Percentiles rank a stretch among this genome's conserved stretches.
Evolutionary conservation across 306 rosid genomes (phyloP).

Genomic region (Ammopiptanthus mongolicus): DNA sequence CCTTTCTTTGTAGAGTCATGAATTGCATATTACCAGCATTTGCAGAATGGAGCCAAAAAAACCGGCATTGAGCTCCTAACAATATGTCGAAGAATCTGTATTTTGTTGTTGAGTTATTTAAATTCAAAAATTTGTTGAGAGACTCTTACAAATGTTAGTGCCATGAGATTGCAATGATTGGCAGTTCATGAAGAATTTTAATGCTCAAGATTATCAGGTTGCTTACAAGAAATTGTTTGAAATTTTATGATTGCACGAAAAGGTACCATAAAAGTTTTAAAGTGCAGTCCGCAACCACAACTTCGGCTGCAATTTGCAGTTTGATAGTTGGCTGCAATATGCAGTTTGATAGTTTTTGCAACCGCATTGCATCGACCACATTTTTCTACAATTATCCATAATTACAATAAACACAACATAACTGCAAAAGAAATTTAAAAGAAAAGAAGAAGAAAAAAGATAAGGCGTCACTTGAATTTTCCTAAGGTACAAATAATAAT

Average conservation of each 20-base stretch:
- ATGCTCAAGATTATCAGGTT: slow-evolving; percentile 1
- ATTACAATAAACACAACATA: too few relatives aligned
- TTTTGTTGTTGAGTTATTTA: not conserved
- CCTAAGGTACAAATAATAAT: not conserved
- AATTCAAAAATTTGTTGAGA: not conserved
- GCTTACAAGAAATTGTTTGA: not conserved
- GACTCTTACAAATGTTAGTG: not conserved
- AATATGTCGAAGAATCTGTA: not conserved
- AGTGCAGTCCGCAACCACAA: too few relatives aligned
- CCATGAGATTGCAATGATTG: slow-evolving; percentile 1
- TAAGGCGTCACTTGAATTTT: not conserved
- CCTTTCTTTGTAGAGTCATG: slow-evolving; percentile 11
- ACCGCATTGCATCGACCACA: too few relatives aligned
- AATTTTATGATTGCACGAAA: slow-evolving; percentile 4
- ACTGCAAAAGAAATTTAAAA: too few relatives aligned
- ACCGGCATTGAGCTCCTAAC: not conserved
- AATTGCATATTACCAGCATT: not conserved
- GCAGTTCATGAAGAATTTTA: not conserved
- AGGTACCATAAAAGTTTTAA: not conserved
- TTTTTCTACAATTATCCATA: too few relatives aligned
- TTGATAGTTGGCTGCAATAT: too few relatives aligned
- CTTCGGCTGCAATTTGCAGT: too few relatives aligned
- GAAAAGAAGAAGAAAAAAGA: not conserved
- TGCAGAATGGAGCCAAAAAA: slow-evolving; percentile 9
- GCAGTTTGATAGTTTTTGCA: too few relatives aligned